phyloP scores from a whole-genome alignment of 805 yeast species.

The Blastobotrys mokoenaii region DNA sequence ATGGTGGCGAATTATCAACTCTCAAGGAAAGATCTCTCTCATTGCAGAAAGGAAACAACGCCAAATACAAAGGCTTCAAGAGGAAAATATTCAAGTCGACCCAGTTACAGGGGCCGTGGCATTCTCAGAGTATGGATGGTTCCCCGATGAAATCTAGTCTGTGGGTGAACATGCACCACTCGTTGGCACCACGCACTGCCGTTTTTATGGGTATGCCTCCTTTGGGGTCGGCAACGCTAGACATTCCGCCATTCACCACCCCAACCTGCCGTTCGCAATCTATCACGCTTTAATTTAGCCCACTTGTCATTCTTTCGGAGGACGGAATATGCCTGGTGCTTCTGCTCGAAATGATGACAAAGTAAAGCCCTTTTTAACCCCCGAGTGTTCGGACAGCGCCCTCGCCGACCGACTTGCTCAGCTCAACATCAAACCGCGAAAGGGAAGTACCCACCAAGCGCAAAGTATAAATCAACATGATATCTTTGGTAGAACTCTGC shows the following conservation, averaged over 20 bases:
- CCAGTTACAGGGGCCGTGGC: conserved; percentile 31
- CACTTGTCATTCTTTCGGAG: too few relatives aligned
- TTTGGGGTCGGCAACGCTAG: not conserved
- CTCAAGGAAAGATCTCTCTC: conserved; percentile 56
- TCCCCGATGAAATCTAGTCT: conserved; percentile 34
- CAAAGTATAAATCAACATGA: conserved; percentile 39
- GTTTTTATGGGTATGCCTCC: too few relatives aligned
- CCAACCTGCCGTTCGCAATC: not conserved
- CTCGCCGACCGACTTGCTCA: too few relatives aligned
- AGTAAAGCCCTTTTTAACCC: too few relatives aligned
- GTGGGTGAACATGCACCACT: not conserved
- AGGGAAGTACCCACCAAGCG: conserved; percentile 2
- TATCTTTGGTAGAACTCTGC: conserved; percentile 51
- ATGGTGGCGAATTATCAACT: conserved; percentile 73
- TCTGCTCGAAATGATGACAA: too few relatives aligned
- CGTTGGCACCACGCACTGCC: not conserved
- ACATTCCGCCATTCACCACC: not conserved
- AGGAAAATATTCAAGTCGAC: conserved; percentile 36
- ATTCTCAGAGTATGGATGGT: conserved; percentile 56
- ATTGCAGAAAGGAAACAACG: conserved; percentile 33
- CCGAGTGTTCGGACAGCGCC: too few relatives aligned
- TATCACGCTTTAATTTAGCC: not conserved
- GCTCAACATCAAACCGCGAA: too few relatives aligned
- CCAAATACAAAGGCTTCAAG: conserved; percentile 39
- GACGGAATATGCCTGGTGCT: too few relatives aligned